A percentile compares a stretch with the other conserved stretches of the same genome.
These are phyloP conservation scores for Suillus fuscotomentosus DNA, from an alignment of 768 basidiomycete species.

Conservation along the genomic window DNA sequence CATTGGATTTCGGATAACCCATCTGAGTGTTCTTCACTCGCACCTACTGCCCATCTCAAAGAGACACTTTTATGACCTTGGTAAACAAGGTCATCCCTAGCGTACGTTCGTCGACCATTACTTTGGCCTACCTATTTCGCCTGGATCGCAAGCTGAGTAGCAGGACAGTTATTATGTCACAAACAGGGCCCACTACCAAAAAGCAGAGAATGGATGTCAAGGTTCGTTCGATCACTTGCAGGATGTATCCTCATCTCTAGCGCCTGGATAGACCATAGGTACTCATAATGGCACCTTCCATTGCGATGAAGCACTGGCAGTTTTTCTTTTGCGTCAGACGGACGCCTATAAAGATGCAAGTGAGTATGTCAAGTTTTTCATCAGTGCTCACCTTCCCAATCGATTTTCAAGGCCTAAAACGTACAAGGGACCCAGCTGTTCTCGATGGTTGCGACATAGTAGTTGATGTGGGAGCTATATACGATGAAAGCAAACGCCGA, in stretches of 20 bases:
- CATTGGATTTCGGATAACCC: not conserved
- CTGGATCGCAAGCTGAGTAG: not conserved
- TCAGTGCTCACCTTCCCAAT: slow-evolving; percentile 5
- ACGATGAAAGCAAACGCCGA: slow-evolving; percentile 72
- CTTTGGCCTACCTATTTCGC: no score
- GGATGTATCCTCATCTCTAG: not conserved
- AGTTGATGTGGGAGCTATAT: slow-evolving; percentile 93
- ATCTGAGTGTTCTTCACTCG: not conserved
- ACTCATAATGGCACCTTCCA: slow-evolving; percentile 97
- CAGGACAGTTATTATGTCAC: slow-evolving; percentile 19
- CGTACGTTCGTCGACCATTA: not conserved
- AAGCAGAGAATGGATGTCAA: slow-evolving; percentile 45
- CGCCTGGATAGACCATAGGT: slow-evolving; percentile 66
- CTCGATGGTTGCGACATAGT: slow-evolving; percentile 88
- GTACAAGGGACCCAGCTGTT: slow-evolving; percentile 68
- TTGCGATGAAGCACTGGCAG: slow-evolving; percentile 95
- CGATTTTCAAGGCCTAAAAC: slow-evolving; percentile 51
- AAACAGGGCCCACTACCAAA: slow-evolving; percentile 32
- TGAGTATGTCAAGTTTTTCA: slow-evolving; percentile 28
- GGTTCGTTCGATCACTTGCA: slow-evolving; percentile 19
- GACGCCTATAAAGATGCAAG: slow-evolving; percentile 73
- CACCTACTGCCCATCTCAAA: not conserved
- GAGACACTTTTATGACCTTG: not conserved
- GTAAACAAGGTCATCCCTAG: not conserved
- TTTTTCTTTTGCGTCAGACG: slow-evolving; percentile 83